Percentiles rank a stretch among this genome's conserved stretches.
Conservation (phyloP, 2,329 filamentous ascomycete species). For the Mycosphaerella sp. region DNA sequence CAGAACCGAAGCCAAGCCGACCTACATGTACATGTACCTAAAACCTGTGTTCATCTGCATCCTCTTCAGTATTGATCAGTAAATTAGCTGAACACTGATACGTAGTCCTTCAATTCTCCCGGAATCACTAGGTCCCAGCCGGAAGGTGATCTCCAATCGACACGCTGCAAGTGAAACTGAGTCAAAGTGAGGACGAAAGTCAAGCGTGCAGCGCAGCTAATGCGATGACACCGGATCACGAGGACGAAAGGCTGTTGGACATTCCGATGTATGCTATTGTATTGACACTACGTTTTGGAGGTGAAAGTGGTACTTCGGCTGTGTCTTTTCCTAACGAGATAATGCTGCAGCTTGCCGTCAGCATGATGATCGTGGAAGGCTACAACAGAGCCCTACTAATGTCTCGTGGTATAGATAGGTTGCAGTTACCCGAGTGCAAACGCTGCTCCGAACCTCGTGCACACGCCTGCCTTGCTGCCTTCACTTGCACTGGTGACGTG, state of each 20-base stretch:
- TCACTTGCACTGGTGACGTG: constrained; percentile 7
- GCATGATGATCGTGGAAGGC: background rate
- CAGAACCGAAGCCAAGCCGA: no score
- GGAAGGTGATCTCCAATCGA: no score
- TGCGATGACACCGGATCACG: no score
- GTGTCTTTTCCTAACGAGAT: background rate
- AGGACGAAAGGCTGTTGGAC: no score
- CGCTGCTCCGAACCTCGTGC: background rate
- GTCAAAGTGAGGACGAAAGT: background rate
- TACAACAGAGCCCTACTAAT: background rate
- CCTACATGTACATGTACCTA: no score
- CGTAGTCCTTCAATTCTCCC: background rate
- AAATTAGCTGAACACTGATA: background rate
- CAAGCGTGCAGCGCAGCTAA: no score
- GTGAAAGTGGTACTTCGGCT: background rate
- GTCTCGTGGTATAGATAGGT: background rate
- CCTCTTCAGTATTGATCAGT: background rate
- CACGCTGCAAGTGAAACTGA: background rate
- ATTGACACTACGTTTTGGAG: background rate
- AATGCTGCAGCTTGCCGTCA: background rate
- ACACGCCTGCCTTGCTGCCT: constrained; percentile 1
- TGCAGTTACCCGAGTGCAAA: constrained; percentile 8
- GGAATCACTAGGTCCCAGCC: no score
- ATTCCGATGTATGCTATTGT: background rate
- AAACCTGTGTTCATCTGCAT: no score